Base-by-base conservation (phyloP, 805 yeast species). In the Schwanniomyces polymorphus region DNA sequence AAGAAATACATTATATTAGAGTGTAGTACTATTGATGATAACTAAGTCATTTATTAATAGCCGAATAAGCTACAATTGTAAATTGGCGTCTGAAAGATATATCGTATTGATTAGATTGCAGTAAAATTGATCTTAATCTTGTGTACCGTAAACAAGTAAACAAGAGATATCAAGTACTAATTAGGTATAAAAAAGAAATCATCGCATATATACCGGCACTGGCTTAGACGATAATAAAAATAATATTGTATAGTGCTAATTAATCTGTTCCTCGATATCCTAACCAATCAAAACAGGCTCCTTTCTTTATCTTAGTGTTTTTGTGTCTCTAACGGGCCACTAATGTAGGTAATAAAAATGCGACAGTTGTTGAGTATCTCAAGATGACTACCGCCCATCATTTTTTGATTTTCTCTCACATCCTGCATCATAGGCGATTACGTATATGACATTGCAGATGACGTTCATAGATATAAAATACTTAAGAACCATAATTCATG, bases 381-480 rank as follows among this genome's bases (percentile, higher is more conserved):
- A 40, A 29, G 27, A 25, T 37, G 42, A 18, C 23, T 39, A 42
- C 26, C 3, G 33, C 27, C 38, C 45, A 34, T 31, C 35, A 31
- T 31, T 31, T 31, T 31, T 31, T 18, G 21, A 14, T 31, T 31
- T 31, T 18, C 18, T 31, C 23, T 3, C 35, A 16, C 17, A 16
- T 31, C 35, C 35, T 31, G 35, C 35, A 31, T 18, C 21, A 31
- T 31, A 31, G 21, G 14, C 35, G 35, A 31, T 31, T 31, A 31
- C 35, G 35, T 31, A 31, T 31, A 31, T 31, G 35, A 31, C 21
- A 31, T 31, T 31, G 35, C 35, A 31, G 35, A 8, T 27, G 35
- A 16, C 4, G 21, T 31, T 31, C 21, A 31, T 38, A 26, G 14
- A 31, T 38, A 23, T 38, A 26, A n/a, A 38, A 38, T 14, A 18